These are phyloP conservation scores for Bryoglossum gracile DNA, from an alignment of 495 filamentous ascomycete genomes.

Conservation along the genomic window DNA sequence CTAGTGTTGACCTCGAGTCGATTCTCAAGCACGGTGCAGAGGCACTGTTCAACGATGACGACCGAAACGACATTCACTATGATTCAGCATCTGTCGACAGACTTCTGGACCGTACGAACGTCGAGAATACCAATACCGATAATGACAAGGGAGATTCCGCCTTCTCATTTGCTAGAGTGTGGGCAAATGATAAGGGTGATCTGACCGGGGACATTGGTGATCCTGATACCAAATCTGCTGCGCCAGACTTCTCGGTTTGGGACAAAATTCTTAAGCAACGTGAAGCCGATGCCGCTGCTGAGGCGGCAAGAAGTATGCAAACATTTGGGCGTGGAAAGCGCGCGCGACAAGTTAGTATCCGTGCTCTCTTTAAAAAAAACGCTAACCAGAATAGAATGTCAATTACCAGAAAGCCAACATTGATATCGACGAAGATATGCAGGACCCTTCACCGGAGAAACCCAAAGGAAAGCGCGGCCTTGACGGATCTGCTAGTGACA, in stretches of 20 bases:
- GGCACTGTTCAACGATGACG: slow-evolving; percentile 74
- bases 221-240: slow-evolving; percentile 36
- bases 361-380: neutral
- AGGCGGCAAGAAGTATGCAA: slow-evolving; percentile 55
- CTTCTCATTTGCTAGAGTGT: slow-evolving; percentile 87
- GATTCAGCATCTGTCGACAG: slow-evolving; percentile 76
- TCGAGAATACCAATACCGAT: slow-evolving; percentile 60
- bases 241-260: slow-evolving; percentile 64
- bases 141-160: slow-evolving; percentile 60
- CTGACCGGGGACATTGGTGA: slow-evolving; percentile 54
- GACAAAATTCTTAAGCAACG: slow-evolving; percentile 79
- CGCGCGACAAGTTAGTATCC: slow-evolving; percentile 40
- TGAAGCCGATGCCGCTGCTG: slow-evolving; percentile 63
- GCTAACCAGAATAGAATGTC: slow-evolving; percentile 33
- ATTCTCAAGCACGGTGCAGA: slow-evolving; percentile 84
- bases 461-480: neutral
- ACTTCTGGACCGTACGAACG: slow-evolving; percentile 75
- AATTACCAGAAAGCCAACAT: slow-evolving; percentile 33
- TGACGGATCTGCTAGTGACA: slow-evolving; percentile 15
- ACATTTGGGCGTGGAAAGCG: slow-evolving; percentile 79
- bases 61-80: slow-evolving; percentile 61
- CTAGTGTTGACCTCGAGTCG: slow-evolving; percentile 70
- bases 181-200: slow-evolving; percentile 72
- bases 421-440: slow-evolving; percentile 32
- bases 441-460: slow-evolving; percentile 6